Base-by-base conservation (phyloP, 2,329 filamentous ascomycete genomes). In the Fusarium protoensiforme region DNA sequence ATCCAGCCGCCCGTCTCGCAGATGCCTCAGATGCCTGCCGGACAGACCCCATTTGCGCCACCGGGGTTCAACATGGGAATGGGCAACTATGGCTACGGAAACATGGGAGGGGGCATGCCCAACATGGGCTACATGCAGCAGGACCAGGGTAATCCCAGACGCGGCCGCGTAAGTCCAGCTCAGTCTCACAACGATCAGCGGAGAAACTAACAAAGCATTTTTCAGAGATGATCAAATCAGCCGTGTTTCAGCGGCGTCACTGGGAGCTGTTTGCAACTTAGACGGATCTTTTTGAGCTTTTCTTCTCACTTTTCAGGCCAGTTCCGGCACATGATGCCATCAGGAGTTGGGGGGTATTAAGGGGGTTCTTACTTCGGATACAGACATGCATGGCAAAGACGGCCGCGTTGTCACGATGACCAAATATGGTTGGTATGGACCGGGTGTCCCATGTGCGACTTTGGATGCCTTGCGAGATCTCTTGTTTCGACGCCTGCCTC, bases 81-180 rank as follows among this genome's bases (percentile, higher is more conserved):
- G 80, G 83, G 81, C 38, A 83, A 82, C 20, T 85, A 86, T 64
- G 83, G 82, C 22, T 88, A 87, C 72, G 81, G 82, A 57, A 85
- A 83, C 61, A 84, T 85, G 79, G 80, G 78, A 61, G 46, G 46
- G 9, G 81, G 83, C 24, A 84, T 87, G 81, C 86, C 84, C 68
- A 85, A 84, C 64, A 85, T 88, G 81, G 85, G 84, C 20, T 90
- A 88, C 76, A 79, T 81, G 78, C 73, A 86, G 72, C 88, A 90
- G 77, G 88, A 89, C 74, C 87, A 88, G 75, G 85, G 84, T 73
- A 89, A 88, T 80, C 80, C 83, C 72, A 84, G 89, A 80, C 87
- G 90, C 75, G 89, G 89, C 81, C 87, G 90, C 78, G 88, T 90
- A 87, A 84, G 88, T 81, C 51, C 54, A 65, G 43, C 65, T 59